Conservation (phyloP, 2,329 filamentous ascomycete genomes). For the Monosporascus cannonballus region DNA sequence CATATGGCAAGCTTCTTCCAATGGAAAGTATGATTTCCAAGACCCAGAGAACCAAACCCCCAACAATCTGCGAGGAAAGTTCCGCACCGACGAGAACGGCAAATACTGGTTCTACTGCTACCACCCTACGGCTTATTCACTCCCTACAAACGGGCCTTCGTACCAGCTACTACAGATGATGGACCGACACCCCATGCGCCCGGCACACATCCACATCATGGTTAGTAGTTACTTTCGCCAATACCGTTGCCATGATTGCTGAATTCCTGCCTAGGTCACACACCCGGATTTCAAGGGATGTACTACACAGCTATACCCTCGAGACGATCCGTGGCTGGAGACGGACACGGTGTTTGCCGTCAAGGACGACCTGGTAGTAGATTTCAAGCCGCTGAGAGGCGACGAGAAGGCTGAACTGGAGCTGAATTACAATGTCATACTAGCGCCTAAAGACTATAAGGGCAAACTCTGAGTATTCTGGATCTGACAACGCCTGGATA, state of each 20-base stretch:
- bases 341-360: slow-evolving; percentile 47
- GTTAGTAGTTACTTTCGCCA: slow-evolving; percentile 19
- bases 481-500: background rate
- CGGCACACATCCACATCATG: slow-evolving; percentile 47
- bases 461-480: slow-evolving; percentile 21
- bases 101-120: slow-evolving; percentile 71
- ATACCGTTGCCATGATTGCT: background rate
- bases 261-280: slow-evolving; percentile 32
- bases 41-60: slow-evolving; percentile 64
- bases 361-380: slow-evolving; percentile 44
- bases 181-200: slow-evolving; percentile 43
- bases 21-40: slow-evolving; percentile 72
- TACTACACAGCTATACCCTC: slow-evolving; percentile 73
- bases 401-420: slow-evolving; percentile 25
- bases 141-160: slow-evolving; percentile 56
- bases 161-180: slow-evolving; percentile 36
- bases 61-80: slow-evolving; percentile 74
- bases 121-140: slow-evolving; percentile 66
- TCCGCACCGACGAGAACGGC: slow-evolving; percentile 63
- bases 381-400: slow-evolving; percentile 38
- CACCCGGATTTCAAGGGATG: slow-evolving; percentile 63
- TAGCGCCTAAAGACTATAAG: slow-evolving; percentile 41
- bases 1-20: slow-evolving; percentile 72
- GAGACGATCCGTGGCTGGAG: slow-evolving; percentile 56
- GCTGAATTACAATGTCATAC: slow-evolving; percentile 32